Percentiles rank a stretch among this genome's conserved stretches.
Evolutionary conservation across 164 flowering plant genomes (phyloP).

Genomic region (Buxus sempervirens): DNA sequence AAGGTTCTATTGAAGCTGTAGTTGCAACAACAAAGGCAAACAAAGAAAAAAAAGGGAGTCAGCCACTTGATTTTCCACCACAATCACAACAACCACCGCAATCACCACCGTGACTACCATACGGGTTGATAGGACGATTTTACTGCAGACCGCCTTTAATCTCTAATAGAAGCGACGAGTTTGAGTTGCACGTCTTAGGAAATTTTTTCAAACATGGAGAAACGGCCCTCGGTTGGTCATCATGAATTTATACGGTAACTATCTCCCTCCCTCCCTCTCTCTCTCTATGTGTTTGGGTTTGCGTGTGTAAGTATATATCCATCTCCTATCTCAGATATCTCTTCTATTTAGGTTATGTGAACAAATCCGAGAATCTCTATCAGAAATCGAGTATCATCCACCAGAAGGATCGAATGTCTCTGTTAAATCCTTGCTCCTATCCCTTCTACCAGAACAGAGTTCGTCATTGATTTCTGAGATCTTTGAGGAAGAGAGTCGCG

Average conservation of each 20-base stretch:
- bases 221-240: conserved; percentile 17
- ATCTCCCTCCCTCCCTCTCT: conserved; percentile 14
- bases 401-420: conserved; percentile 48
- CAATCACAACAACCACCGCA: too few relatives aligned
- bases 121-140: too few relatives aligned
- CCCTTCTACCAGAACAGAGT: conserved; percentile 38
- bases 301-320: not conserved
- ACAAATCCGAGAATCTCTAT: conserved; percentile 37
- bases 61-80: too few relatives aligned
- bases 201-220: conserved; percentile 23
- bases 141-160: too few relatives aligned
- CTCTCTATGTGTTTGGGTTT: not conserved
- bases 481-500: conserved; percentile 15
- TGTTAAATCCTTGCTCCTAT: conserved; percentile 44
- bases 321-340: not conserved
- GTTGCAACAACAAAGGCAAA: too few relatives aligned
- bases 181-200: too few relatives aligned
- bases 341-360: conserved; percentile 43
- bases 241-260: conserved; percentile 32
- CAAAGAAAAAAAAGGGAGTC: too few relatives aligned
- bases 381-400: conserved; percentile 34
- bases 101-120: too few relatives aligned
- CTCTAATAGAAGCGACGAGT: too few relatives aligned
- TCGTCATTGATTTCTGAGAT: conserved; percentile 2
- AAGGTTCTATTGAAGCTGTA: too few relatives aligned